Evolutionary conservation across 2,329 filamentous ascomycete species (phyloP), one percentile per base, ranked within the genome.

Genomic region (Colletotrichum eleusines): DNA sequence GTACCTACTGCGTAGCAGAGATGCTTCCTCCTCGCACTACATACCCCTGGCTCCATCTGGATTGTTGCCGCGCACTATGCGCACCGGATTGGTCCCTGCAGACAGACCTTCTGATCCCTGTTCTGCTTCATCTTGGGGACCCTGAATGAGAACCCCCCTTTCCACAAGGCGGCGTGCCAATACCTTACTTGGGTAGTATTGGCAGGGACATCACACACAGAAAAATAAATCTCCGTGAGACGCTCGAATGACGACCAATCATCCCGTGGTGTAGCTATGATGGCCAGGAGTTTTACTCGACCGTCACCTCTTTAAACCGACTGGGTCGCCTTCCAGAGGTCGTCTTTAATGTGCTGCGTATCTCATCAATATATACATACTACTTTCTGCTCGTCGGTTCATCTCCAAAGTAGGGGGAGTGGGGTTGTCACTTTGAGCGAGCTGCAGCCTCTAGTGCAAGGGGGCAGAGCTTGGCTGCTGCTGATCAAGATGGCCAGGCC

Each of bases 401-500:
- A 33, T 33, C 31, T 33, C 31, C 7, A n/a, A n/a, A n/a, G 31
- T 33, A 33, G 31, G 50, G 20, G 54, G n/a, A 8, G 44, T 46
- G 44, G 42, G 20, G n/a, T n/a, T n/a, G n/a, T n/a, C n/a, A n/a
- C n/a, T n/a, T n/a, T n/a, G n/a, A n/a, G n/a, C n/a, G n/a, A n/a
- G n/a, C n/a, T n/a, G n/a, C n/a, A n/a, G n/a, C n/a, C n/a, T n/a
- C n/a, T n/a, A n/a, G n/a, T n/a, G n/a, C 53, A 57, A 44, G 60
- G 59, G 44, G 23, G 8, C 11, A 44, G 46, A 65, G 61, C 53
- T 65, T 65, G n/a, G n/a, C n/a, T n/a, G n/a, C n/a, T n/a, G n/a
- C n/a, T n/a, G n/a, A n/a, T n/a, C 66, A 65, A 69, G 35, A 38
- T 40, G 66, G 61, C 53, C 46, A 69, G 66, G 60, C 46, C 46